These are phyloP conservation scores for Fusarium aywerte DNA, from an alignment of 2,329 filamentous ascomycete genomes.

Conservation along the genomic window DNA sequence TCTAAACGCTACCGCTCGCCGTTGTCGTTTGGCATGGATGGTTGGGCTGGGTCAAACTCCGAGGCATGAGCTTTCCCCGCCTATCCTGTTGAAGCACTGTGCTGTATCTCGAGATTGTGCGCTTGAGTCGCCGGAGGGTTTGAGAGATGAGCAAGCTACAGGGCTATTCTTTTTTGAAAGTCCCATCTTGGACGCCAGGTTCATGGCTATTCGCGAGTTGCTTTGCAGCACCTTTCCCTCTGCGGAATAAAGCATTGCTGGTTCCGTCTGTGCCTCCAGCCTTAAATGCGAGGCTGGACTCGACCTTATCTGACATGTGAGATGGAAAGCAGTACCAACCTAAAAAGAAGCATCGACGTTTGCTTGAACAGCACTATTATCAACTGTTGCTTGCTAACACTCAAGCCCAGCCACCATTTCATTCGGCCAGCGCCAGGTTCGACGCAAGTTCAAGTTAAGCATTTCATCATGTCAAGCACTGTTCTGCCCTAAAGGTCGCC, in stretches of 20 bases:
- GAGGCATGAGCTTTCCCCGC: conserved; percentile 41
- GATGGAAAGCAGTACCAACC: conserved; percentile 18
- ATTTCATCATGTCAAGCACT: conserved; percentile 44
- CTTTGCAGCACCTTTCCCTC: conserved; percentile 42
- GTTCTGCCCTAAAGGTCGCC: conserved; percentile 40
- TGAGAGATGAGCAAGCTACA: conserved; percentile 9
- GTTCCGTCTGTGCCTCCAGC: conserved; percentile 44
- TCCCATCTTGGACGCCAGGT: conserved; percentile 45
- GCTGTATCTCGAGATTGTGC: conserved; percentile 37
- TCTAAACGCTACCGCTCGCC: conserved; percentile 13
- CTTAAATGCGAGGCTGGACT: conserved; percentile 46
- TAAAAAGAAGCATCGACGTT: neutral
- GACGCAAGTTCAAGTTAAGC: conserved; percentile 30
- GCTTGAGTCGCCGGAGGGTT: conserved; percentile 15
- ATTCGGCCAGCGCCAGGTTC: conserved; percentile 33
- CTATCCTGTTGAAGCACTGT: neutral
- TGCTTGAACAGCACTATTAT: neutral
- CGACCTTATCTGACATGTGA: conserved; percentile 36
- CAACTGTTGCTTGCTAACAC: conserved; percentile 1
- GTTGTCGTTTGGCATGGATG: conserved; percentile 32
- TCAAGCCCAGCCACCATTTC: conserved; percentile 15
- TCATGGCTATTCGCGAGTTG: conserved; percentile 44
- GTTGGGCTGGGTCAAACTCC: conserved; percentile 9
- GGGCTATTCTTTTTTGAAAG: conserved; percentile 29
- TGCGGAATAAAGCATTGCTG: conserved; percentile 45